Base-by-base conservation (phyloP, 495 filamentous ascomycete genomes). In the Penicillium cataractarum region DNA sequence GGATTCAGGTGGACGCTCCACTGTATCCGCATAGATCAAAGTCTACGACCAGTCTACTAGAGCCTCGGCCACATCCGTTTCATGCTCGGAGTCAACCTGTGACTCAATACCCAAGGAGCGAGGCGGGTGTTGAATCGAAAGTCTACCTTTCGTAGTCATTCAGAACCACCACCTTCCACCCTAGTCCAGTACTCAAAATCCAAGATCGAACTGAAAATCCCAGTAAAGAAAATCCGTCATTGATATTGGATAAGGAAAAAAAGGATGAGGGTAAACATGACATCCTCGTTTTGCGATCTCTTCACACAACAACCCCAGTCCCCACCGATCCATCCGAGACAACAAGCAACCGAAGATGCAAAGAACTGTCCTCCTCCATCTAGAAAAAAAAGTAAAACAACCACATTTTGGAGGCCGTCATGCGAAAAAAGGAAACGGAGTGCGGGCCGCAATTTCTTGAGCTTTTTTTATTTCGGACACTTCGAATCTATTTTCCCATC, bases 151-250 rank as follows among this genome's bases (percentile, higher is more conserved):
- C 17, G 1, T 2, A 12, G 27, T 27, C 31, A 37, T 39, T 27
- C 44, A 10, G 27, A 3, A 26, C 19, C 22, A 9, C 19, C 33
- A n/a, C 15, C 19, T 19, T 51, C 40, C 26, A 22, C 33, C 12
- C 57, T 50, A 54, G 9, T 24, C 31, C 56, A 12, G 32, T 48
- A 58, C 13, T 22, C 55, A 44, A 46, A 33, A 48, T 22, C 54
- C n/a, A 40, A 35, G 7, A 46, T 13, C 40, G 31, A 29, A 21
- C 3, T 57, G 40, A 48, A 22, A 51, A 51, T 58, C 57, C 66
- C 69, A 72, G 61, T 67, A 56, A 69, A 67, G 56, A 63, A 62
- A 69, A 74, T 75, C 69, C 74, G 69, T 76, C 71, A 74, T 71
- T 75, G 71, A 72, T 73, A 76, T 74, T 71, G 67, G 67, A 60